These are phyloP conservation scores for Hericium rajendrae DNA, from an alignment of 768 basidiomycete species.

Conservation along the genomic window DNA sequence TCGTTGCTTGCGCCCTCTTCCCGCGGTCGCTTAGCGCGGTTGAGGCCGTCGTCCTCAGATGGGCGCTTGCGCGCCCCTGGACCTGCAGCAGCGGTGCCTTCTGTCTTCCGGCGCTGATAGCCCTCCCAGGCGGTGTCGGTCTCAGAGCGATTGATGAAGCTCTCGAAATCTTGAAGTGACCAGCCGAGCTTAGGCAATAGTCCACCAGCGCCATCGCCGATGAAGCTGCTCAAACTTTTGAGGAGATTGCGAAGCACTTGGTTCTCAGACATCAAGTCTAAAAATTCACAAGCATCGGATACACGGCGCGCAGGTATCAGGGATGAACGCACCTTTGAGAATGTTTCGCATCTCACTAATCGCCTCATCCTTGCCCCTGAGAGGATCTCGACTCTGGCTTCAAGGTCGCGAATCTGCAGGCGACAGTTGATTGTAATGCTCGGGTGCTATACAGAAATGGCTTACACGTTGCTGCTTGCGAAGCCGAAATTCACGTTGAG, in stretches of 20 bases:
- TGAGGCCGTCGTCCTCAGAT: slow-evolving; percentile 37
- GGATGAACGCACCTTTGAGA: slow-evolving; percentile 46
- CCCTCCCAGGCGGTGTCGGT: slow-evolving; percentile 93
- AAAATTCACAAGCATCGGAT: neutral
- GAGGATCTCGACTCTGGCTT: slow-evolving; percentile 89
- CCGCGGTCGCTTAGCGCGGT: slow-evolving; percentile 43
- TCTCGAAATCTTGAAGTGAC: slow-evolving; percentile 68
- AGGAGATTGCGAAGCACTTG: slow-evolving; percentile 73
- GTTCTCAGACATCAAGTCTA: slow-evolving; percentile 87
- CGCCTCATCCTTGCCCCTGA: slow-evolving; percentile 91
- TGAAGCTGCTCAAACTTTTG: slow-evolving; percentile 66
- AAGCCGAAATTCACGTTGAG: slow-evolving; percentile 86
- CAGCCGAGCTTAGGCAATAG: slow-evolving; percentile 72
- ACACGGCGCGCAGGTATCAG: neutral
- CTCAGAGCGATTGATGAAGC: slow-evolving; percentile 76
- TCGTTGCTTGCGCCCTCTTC: slow-evolving; percentile 33
- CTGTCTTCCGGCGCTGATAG: slow-evolving; percentile 62
- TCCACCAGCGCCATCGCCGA: slow-evolving; percentile 81
- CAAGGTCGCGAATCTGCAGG: slow-evolving; percentile 82
- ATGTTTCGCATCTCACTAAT: slow-evolving; percentile 76
- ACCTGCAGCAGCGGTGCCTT: slow-evolving; percentile 17
- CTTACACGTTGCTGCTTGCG: slow-evolving; percentile 81
- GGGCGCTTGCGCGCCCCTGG: slow-evolving; percentile 37
- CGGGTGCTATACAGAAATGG: neutral
- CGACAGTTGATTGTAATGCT: neutral